A percentile compares a stretch with the other conserved stretches of the same genome.
Evolutionary conservation across 75 land plant species (phyloP).

Genomic region (Pinus albicaulis): DNA sequence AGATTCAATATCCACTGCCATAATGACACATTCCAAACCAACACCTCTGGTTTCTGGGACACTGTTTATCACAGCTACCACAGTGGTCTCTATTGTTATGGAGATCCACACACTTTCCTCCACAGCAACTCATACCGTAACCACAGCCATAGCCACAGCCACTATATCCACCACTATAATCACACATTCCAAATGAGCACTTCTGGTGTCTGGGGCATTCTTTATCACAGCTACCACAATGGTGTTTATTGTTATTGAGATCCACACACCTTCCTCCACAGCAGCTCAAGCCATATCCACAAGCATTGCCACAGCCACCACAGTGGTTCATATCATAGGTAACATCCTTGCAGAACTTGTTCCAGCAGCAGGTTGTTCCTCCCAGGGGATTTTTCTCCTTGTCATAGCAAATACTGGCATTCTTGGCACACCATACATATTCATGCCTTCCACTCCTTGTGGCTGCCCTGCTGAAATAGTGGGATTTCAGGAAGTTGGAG

Average conservation of each 20-base stretch:
- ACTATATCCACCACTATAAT: conserved; percentile 24
- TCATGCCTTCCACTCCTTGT: conserved; percentile 1
- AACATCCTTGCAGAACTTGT: conserved; percentile 27
- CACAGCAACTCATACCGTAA: conserved; percentile 26
- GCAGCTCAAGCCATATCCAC: conserved; percentile 23
- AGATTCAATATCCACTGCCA: conserved; percentile 15
- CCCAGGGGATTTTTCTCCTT: conserved; percentile 21
- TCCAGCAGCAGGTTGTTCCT: conserved; percentile 32
- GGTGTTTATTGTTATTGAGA: conserved; percentile 14
- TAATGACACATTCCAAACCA: conserved; percentile 31
- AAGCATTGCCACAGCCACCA: conserved; percentile 22
- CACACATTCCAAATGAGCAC: conserved; percentile 34
- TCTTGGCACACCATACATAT: conserved; percentile 12
- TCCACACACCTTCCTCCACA: conserved; percentile 37
- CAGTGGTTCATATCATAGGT: conserved; percentile 20
- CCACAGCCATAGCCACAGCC: conserved; percentile 22
- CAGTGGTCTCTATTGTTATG: conserved; percentile 17
- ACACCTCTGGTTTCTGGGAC: conserved; percentile 13
- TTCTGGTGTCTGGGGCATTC: conserved; percentile 9
- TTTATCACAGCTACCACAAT: conserved; percentile 26
- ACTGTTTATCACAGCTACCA: conserved; percentile 19
- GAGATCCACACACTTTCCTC: conserved; percentile 35
- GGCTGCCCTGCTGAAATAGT: conserved; percentile 3
- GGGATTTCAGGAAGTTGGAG: conserved; percentile 28
- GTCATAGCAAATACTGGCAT: conserved; percentile 19